Conservation (phyloP, 495 filamentous ascomycete genomes). For the Talaromyces wortmannii region DNA sequence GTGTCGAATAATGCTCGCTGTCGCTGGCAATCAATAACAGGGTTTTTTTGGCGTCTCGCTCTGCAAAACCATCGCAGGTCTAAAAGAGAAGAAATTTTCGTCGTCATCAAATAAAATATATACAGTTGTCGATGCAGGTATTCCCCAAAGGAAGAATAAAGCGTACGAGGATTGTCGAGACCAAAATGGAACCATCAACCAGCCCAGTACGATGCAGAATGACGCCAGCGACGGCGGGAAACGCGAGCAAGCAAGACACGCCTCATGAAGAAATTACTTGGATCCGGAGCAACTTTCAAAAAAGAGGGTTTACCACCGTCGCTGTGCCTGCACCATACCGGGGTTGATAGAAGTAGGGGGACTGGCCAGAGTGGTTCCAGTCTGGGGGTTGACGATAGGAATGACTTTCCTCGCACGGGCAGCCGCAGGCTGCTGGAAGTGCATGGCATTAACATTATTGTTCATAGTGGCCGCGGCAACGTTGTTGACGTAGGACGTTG, state of each 20-base stretch:
- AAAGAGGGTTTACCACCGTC: conserved; percentile 47
- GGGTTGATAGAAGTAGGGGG: conserved; percentile 88
- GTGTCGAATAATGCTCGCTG: conserved; percentile 2
- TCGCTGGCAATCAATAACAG: conserved; percentile 1
- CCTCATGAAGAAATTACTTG: conserved; percentile 1
- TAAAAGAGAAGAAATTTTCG: conserved; percentile 1
- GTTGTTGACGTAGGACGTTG: conserved; percentile 56
- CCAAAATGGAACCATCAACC: neutral
- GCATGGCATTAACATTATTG: conserved; percentile 52
- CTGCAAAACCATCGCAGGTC: neutral
- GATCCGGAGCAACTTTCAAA: neutral
- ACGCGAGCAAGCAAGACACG: neutral
- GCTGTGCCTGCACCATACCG: conserved; percentile 67
- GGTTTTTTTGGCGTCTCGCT: neutral
- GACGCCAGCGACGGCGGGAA: conserved; percentile 2
- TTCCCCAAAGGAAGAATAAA: neutral
- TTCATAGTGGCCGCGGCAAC: conserved; percentile 19
- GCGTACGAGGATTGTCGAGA: conserved; percentile 2
- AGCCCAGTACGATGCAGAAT: neutral
- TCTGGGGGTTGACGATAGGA: conserved; percentile 94
- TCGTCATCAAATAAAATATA: conserved; percentile 4
- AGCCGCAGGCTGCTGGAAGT: conserved; percentile 80
- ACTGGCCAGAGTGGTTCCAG: conserved; percentile 80
- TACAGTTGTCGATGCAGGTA: conserved; percentile 2
- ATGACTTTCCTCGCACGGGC: conserved; percentile 92